Conservation (phyloP, 1,139 yeast genomes). For the Yamadazyma triangularis region DNA sequence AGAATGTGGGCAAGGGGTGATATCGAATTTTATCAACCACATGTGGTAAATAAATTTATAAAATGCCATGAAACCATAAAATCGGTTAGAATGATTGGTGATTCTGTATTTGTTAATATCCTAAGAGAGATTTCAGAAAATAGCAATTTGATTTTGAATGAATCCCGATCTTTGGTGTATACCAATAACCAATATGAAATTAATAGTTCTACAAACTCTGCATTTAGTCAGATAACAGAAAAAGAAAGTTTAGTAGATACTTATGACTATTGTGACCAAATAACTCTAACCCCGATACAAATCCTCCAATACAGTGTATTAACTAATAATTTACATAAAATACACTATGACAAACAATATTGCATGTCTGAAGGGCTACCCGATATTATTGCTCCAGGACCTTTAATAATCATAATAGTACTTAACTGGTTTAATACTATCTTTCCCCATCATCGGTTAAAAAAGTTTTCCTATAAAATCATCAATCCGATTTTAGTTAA, state of each 20-base stretch:
- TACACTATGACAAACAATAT: constrained; percentile 66
- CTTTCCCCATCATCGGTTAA: constrained; percentile 14
- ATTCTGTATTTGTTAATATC: constrained; percentile 42
- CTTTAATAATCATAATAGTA: constrained; percentile 59
- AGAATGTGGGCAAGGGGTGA: constrained; percentile 84
- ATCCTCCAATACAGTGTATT: constrained; percentile 56
- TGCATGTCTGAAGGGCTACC: constrained; percentile 58
- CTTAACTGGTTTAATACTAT: constrained; percentile 43
- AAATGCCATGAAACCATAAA: constrained; percentile 44
- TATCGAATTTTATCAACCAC: constrained; percentile 33
- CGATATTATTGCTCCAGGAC: constrained; percentile 72
- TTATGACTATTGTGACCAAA: neutral
- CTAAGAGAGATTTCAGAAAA: constrained; percentile 26
- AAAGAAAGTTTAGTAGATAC: neutral
- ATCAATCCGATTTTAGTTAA: constrained; percentile 31
- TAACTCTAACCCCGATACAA: constrained; percentile 1
- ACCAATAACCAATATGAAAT: constrained; percentile 24
- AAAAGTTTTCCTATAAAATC: constrained; percentile 44
- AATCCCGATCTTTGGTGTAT: constrained; percentile 32
- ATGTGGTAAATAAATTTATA: constrained; percentile 28
- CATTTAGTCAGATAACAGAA: neutral
- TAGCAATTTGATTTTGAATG: constrained; percentile 16
- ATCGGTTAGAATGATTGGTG: constrained; percentile 28
- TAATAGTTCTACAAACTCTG: neutral
- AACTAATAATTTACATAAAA: constrained; percentile 76